Evolutionary conservation across 106 monocot genomes (phyloP).

Genomic region (Dactylorhiza incarnata): DNA sequence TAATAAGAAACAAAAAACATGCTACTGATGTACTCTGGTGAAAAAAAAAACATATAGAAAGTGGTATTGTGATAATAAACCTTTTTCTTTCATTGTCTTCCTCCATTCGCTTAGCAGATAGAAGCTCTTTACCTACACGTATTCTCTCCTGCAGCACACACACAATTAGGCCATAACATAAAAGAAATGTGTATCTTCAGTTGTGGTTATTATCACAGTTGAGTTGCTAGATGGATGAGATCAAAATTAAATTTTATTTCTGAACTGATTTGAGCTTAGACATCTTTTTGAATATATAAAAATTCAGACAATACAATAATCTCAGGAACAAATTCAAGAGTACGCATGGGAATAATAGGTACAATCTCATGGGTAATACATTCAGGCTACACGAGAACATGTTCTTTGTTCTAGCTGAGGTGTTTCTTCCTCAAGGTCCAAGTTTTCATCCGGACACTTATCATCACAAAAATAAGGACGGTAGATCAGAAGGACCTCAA

Average conservation of each 20-base stretch:
- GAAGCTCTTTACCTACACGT: constrained; percentile 84
- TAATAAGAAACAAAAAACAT: neutral
- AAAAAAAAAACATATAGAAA: neutral
- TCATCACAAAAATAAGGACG: neutral
- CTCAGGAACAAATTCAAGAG: too few species aligned
- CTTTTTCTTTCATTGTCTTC: constrained; percentile 97
- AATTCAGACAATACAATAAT: too few species aligned
- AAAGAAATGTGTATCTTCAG: neutral
- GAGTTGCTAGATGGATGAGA: too few species aligned
- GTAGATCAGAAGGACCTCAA: too few species aligned
- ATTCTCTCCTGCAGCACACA: constrained; percentile 68
- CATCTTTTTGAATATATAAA: too few species aligned
- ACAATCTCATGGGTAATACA: too few species aligned
- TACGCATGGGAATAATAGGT: too few species aligned
- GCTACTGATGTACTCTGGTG: neutral
- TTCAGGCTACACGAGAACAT: too few species aligned
- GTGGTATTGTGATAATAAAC: constrained; percentile 20
- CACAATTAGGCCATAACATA: neutral
- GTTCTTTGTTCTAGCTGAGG: too few species aligned
- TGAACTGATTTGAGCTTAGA: too few species aligned
- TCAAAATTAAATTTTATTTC: too few species aligned
- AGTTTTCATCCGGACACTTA: neutral
- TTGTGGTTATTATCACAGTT: neutral
- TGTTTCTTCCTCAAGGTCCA: too few species aligned
- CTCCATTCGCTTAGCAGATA: constrained; percentile 89